Conservation (phyloP, 192 early-diverging fungal species). For the Coemansia sp. region DNA sequence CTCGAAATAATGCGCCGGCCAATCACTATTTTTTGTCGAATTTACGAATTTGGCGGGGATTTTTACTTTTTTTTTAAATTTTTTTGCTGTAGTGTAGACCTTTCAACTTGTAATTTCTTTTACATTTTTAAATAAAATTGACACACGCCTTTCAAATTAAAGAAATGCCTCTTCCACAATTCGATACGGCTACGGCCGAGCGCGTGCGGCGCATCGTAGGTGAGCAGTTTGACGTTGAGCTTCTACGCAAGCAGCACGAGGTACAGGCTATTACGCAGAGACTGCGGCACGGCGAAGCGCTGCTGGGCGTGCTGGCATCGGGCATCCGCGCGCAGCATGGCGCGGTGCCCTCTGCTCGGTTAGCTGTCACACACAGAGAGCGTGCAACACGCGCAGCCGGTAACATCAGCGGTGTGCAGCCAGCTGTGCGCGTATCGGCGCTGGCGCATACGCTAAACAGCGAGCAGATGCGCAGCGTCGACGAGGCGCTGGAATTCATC, state of each 20-base stretch:
- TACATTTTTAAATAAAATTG: no score
- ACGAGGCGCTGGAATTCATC: slow-evolving; percentile 56
- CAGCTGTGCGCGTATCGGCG: background rate
- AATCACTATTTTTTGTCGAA: no score
- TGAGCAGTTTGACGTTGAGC: slow-evolving; percentile 76
- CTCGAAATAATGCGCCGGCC: no score
- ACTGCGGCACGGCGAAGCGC: slow-evolving; percentile 58
- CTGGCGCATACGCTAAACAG: slow-evolving; percentile 23
- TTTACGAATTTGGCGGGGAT: no score
- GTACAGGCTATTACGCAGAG: slow-evolving; percentile 60
- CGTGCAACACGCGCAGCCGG: slow-evolving; percentile 14
- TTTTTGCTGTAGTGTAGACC: no score
- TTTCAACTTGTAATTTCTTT: no score
- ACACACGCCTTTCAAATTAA: no score
- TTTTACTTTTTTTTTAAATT: no score
- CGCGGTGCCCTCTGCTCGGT: slow-evolving; percentile 11
- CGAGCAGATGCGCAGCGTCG: slow-evolving; percentile 22
- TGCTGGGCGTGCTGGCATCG: slow-evolving; percentile 57
- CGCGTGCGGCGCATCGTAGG: slow-evolving; percentile 58
- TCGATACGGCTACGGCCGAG: slow-evolving; percentile 10
- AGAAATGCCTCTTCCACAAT: no score
- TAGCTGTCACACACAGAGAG: slow-evolving; percentile 21
- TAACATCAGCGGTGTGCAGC: background rate
- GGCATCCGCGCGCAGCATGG: slow-evolving; percentile 51
- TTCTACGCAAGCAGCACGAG: slow-evolving; percentile 69